Evolutionary conservation across 768 basidiomycete genomes (phyloP).

Genomic region (Gyrodon lividus): DNA sequence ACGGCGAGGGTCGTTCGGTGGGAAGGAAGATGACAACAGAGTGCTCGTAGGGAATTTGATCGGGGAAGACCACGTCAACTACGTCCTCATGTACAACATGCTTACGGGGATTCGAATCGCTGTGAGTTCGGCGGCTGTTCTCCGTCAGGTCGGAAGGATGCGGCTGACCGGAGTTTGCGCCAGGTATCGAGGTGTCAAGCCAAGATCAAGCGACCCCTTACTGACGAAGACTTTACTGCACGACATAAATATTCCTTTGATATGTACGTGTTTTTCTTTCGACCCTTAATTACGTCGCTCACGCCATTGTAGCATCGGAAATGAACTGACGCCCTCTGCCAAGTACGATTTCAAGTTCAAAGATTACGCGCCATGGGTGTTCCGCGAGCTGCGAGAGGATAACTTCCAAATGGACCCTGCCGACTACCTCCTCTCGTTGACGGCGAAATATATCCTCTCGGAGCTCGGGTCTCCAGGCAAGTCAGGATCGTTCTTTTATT

Average conservation of each 20-base stretch:
- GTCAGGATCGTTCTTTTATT: conserved; percentile 99
- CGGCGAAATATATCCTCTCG: conserved; percentile 95
- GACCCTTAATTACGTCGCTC: background rate
- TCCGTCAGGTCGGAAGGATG: background rate
- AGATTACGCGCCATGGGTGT: conserved; percentile 98
- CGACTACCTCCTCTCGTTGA: conserved; percentile 95
- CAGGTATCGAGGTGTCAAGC: conserved; percentile 96
- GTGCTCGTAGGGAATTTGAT: conserved; percentile 93
- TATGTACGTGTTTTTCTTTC: conserved; percentile 56
- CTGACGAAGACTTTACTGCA: conserved; percentile 82
- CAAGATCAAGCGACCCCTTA: conserved; percentile 84
- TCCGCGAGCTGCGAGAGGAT: conserved; percentile 92
- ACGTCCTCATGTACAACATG: conserved; percentile 99
- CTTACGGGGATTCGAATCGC: conserved; percentile 96
- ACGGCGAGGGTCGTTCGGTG: conserved; percentile 22
- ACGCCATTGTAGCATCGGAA: conserved; percentile 67
- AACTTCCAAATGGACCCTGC: conserved; percentile 95
- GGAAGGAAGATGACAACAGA: conserved; percentile 44
- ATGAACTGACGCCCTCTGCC: conserved; percentile 96
- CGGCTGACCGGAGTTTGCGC: conserved; percentile 6
- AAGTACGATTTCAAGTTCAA: conserved; percentile 99
- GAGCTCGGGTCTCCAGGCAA: conserved; percentile 98
- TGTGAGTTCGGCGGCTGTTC: conserved; percentile 43
- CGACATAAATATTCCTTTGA: conserved; percentile 97
- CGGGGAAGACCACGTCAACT: conserved; percentile 98